These are phyloP conservation scores for Thymus quinquecostatus DNA, from an alignment of 257 asterid genomes.

Conservation along the genomic window DNA sequence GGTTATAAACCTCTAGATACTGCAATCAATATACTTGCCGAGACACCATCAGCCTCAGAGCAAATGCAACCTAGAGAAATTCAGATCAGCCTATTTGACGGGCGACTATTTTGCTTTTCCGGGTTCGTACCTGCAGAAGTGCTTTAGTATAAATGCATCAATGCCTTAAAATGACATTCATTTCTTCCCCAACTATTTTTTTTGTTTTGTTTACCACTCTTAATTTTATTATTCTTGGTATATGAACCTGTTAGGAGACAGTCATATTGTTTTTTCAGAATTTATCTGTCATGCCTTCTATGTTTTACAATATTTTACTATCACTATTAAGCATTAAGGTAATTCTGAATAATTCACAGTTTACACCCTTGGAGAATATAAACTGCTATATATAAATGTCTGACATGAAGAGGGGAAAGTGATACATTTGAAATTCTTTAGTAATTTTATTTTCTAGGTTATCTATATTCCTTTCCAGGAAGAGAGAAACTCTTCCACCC, in stretches of 20 bases:
- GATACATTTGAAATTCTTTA: too few relatives aligned
- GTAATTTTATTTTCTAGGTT: too few relatives aligned
- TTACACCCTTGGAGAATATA: too few relatives aligned
- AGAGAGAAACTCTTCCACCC: not conserved
- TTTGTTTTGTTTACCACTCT: not conserved
- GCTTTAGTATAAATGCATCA: conserved; percentile 1
- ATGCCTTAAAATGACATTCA: conserved; percentile 12
- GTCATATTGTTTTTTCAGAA: not conserved
- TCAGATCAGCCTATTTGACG: conserved; percentile 64
- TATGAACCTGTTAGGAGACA: conserved; percentile 14
- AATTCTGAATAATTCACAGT: too few relatives aligned
- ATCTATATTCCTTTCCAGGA: not conserved
- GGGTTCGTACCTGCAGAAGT: conserved; percentile 57
- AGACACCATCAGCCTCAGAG: conserved; percentile 46
- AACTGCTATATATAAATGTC: too few relatives aligned
- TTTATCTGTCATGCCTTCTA: conserved; percentile 7
- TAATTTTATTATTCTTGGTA: not conserved
- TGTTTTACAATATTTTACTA: not conserved
- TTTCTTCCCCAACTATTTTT: not conserved
- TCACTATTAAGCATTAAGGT: not conserved
- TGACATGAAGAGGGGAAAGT: too few relatives aligned
- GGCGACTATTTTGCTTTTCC: conserved; percentile 72
- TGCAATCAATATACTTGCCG: conserved; percentile 53
- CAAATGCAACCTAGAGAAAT: conserved; percentile 46
- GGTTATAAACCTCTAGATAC: conserved; percentile 81